Conservation (phyloP, 768 basidiomycete genomes). For the Sutorius australiensis region DNA sequence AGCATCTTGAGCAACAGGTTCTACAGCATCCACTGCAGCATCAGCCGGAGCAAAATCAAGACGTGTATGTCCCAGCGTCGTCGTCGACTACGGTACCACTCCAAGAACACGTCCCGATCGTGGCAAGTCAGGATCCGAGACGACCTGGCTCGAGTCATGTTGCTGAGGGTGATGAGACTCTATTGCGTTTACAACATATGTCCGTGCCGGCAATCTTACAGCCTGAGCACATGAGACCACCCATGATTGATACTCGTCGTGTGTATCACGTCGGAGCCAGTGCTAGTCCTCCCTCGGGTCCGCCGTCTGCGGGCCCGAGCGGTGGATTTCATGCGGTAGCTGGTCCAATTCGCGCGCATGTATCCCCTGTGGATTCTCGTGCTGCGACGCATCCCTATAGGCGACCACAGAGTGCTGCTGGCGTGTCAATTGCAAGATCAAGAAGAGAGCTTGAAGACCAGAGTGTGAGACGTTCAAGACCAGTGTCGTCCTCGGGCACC, state of each 20-base stretch:
- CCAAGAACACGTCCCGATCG: conserved; percentile 29
- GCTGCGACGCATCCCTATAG: conserved; percentile 27
- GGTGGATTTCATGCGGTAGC: conserved; percentile 9
- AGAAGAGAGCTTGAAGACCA: conserved; percentile 30
- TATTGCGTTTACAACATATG: conserved; percentile 23
- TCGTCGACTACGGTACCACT: conserved; percentile 17
- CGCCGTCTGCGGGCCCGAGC: conserved; percentile 27
- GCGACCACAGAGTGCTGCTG: conserved; percentile 29
- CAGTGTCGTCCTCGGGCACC: conserved; percentile 8
- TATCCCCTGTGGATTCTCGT: conserved; percentile 25
- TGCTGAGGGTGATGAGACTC: conserved; percentile 25
- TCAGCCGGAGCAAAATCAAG: conserved; percentile 29
- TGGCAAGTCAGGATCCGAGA: conserved; percentile 27
- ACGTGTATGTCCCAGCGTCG: conserved; percentile 17
- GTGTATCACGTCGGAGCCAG: conserved; percentile 27
- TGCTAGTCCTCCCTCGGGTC: conserved; percentile 29
- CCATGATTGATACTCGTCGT: conserved; percentile 32
- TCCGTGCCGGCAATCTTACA: conserved; percentile 16
- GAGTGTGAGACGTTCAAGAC: conserved; percentile 31
- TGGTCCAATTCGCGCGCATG: conserved; percentile 28
- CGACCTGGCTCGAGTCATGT: conserved; percentile 18
- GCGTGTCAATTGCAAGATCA: conserved; percentile 18
- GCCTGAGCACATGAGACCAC: conserved; percentile 34
- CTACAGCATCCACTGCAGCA: conserved; percentile 37
- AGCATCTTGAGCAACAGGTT: conserved; percentile 36